Base-by-base conservation (phyloP, 345 rosid genomes). In the Citrus sp. region DNA sequence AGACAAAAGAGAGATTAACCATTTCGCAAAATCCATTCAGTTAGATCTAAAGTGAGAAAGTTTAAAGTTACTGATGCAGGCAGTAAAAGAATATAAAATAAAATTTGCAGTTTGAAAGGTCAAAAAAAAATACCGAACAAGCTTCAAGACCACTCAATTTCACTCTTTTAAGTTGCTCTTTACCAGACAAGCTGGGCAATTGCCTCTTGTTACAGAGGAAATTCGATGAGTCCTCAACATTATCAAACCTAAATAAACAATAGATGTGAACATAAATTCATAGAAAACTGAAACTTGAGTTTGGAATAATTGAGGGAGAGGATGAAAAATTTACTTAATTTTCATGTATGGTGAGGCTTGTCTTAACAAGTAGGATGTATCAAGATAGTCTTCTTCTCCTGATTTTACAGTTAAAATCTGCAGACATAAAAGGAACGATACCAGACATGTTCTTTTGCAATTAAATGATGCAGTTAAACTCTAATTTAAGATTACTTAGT, bases 281-380 rank as follows among this genome's bases (percentile, higher is more conserved):
- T 61, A 60, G 3, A 54, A 56, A 54, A 37, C 24, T 25, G 62
- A 70, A 42, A 71, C 24, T 69, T 80, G 77, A 79, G 74, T 67
- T 70, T 77, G 65, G 67, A 40, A 72, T 55, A 51, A 73, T 28
- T 12, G 25, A 42, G 63, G 55, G 63, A 37, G 38, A 19, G 16
- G 22, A 72, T 32, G 27, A 5, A 65, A 54, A 80, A 19, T 32
- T 72, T 87, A 93, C 99, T 92, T 88, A 84, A 95, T 95, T 80
- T 90, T 90, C 94, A 87, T 95, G 27, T 78, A 95, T 35, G 98
- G 99, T 25, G 98, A 91, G 65, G 97, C 97, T 80, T 95, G 98
- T 88, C 89, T 85, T 67, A 95, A 78, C 61, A 93, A 85, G 80
- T 87, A 87, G 25, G 91, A 84, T 13, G 95, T 82, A 82, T 93